Evolutionary conservation across 2,329 filamentous ascomycete genomes (phyloP).

Genomic region (Simplicillium sp.): DNA sequence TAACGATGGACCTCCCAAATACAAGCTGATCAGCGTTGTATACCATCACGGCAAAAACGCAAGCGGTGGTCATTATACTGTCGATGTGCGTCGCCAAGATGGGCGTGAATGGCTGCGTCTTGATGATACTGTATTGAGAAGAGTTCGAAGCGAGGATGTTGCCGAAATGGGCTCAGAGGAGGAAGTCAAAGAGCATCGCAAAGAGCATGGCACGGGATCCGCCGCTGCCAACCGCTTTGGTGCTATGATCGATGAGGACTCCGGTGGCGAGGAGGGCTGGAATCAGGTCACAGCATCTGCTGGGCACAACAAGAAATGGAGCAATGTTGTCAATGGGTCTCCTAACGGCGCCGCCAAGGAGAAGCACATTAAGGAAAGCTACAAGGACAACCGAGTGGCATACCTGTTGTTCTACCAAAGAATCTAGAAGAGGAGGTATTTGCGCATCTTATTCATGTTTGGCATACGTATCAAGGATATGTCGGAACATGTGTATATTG

Average conservation of each 20-base stretch:
- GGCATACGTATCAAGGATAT: too few species aligned
- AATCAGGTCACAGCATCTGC: conserved; percentile 59
- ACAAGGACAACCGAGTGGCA: conserved; percentile 92
- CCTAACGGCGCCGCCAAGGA: conserved; percentile 45
- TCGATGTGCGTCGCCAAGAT: conserved; percentile 91
- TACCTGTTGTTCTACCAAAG: conserved; percentile 94
- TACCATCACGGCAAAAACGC: conserved; percentile 98
- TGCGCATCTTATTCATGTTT: background rate
- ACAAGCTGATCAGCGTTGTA: conserved; percentile 79
- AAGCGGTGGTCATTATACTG: conserved; percentile 92
- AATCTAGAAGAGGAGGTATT: conserved; percentile 30
- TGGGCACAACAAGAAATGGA: conserved; percentile 64
- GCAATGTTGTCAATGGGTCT: conserved; percentile 56
- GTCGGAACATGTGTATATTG: background rate
- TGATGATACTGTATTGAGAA: conserved; percentile 84
- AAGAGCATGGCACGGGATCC: conserved; percentile 10
- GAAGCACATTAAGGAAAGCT: conserved; percentile 50
- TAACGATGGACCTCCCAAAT: conserved; percentile 65
- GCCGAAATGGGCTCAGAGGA: conserved; percentile 79
- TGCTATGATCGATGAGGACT: conserved; percentile 55
- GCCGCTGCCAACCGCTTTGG: conserved; percentile 66
- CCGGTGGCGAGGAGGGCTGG: conserved; percentile 65
- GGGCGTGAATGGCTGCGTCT: conserved; percentile 93
- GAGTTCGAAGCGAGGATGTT: conserved; percentile 80
- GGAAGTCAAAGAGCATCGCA: conserved; percentile 39